Evolutionary conservation across 2,329 filamentous ascomycete species (phyloP), one percentile per base, ranked within the genome.

Genomic region (Microdochium nivale): DNA sequence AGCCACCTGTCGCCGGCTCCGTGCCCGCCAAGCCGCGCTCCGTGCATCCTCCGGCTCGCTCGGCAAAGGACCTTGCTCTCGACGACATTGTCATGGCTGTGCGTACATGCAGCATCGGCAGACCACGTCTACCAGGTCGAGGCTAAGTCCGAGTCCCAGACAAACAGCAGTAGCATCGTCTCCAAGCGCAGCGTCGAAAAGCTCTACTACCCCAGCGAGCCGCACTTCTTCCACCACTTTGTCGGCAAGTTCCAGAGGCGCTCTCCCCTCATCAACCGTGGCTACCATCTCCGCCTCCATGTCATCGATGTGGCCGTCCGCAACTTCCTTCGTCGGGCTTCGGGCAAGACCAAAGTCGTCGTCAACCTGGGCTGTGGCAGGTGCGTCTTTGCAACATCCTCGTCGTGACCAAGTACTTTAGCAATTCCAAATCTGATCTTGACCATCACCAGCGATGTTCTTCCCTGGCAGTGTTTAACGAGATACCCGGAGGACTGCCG

Each of bases 141-240:
- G 21, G 5, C 11, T 23, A 19, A 44, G n/a, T 13, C 51, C 35
- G 32, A 51, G 50, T 52, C 43, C 32, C 60, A 88, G 81, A 96
- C 90, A 53, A 96, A 96, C 66, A 91, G 84, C 65, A 92, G 88
- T 68, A 95, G 88, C 62, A 96, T 96, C 59, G 86, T 91, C 16
- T 96, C 90, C 14, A 96, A 96, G 66, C 77, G 90, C 58, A 94
- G 90, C 60, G 91, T 96, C n/a, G 90, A 96, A 64, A 85, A 85
- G 59, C 74, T 95, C 14, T 96, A 96, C 67, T 86, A 88, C 63
- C 77, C 86, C 16, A 61, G 81, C 55, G 83, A 95, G 61, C 81
- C 87, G 25, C 87, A 95, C 65, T 95, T 88, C 72, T 92, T 94
- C 59, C 85, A 87, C 47, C 86, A 89, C 63, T 96, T 96, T 67